Evolutionary conservation across 1,284 basidiomycete species (phyloP).

Genomic region (Tilletia setariae): DNA sequence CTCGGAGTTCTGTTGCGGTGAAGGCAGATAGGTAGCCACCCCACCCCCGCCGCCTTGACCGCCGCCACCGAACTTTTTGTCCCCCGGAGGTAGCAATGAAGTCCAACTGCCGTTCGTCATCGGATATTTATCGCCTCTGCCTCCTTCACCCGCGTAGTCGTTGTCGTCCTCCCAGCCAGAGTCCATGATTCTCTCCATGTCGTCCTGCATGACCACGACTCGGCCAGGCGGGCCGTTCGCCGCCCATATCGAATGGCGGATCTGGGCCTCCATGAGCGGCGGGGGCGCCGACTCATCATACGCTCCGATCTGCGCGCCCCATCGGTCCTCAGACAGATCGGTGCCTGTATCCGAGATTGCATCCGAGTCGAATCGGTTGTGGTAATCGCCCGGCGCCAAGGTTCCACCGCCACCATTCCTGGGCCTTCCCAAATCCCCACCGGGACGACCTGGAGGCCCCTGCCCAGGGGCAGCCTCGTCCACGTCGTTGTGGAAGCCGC

Average conservation of each 20-base stretch:
- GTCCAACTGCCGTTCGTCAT: not conserved
- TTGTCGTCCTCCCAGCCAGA: slow-evolving; percentile 41
- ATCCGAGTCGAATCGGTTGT: slow-evolving; percentile 17
- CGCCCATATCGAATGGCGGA: slow-evolving; percentile 42
- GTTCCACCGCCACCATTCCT: no score
- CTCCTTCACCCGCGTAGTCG: not conserved
- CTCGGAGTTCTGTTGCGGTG: not conserved
- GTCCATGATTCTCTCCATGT: slow-evolving; percentile 48
- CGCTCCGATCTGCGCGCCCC: slow-evolving; percentile 64
- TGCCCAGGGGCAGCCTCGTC: slow-evolving; percentile 26
- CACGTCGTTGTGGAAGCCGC: slow-evolving; percentile 63
- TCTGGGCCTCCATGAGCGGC: slow-evolving; percentile 33
- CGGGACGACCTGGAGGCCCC: not conserved
- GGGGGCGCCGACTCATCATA: slow-evolving; percentile 47
- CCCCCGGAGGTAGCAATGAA: not conserved
- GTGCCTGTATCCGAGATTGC: slow-evolving; percentile 30
- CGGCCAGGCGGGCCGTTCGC: slow-evolving; percentile 29
- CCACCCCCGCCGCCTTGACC: not conserved
- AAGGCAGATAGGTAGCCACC: not conserved
- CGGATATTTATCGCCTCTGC: not conserved
- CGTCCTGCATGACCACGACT: slow-evolving; percentile 37
- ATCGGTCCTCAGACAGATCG: slow-evolving; percentile 77
- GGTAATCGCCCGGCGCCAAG: not conserved
- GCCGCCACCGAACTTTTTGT: not conserved
- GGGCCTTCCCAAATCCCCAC: no score